A percentile compares a stretch with the other conserved stretches of the same genome.
Evolutionary conservation across 331 rosid genomes (phyloP).

Genomic region (Malus hybrid): DNA sequence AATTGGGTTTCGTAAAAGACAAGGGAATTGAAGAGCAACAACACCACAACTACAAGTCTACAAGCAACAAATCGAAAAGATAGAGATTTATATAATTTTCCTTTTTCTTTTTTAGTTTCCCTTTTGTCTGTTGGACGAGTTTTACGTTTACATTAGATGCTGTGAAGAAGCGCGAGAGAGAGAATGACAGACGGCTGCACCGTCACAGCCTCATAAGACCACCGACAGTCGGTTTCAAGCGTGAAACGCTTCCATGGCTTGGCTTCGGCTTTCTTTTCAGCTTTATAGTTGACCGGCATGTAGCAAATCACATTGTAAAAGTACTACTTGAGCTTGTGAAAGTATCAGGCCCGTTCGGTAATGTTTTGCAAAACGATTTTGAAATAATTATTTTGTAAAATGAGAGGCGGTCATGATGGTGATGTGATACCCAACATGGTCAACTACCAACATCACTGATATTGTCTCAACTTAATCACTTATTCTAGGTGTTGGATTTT

Average conservation of each 20-base stretch:
- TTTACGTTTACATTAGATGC: constrained; percentile 26
- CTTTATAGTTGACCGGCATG: not conserved
- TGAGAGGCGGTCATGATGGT: too few species aligned
- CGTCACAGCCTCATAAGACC: constrained; percentile 21
- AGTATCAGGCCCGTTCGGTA: too few species aligned
- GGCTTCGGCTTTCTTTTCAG: constrained; percentile 19
- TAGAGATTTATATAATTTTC: not conserved
- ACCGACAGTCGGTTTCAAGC: constrained; percentile 55
- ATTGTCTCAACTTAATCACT: too few species aligned
- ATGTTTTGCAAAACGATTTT: too few species aligned
- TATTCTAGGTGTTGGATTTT: too few species aligned
- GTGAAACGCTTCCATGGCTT: constrained; percentile 5
- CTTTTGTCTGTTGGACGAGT: constrained; percentile 1
- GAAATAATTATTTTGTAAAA: too few species aligned
- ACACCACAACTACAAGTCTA: not conserved
- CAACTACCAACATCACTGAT: too few species aligned
- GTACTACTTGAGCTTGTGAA: too few species aligned
- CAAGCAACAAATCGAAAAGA: constrained; percentile 7
- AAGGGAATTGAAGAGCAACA: constrained; percentile 31
- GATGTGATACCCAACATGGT: too few species aligned
- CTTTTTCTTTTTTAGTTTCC: not conserved
- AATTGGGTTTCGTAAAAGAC: constrained; percentile 33
- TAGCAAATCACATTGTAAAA: not conserved
- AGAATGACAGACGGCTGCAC: constrained; percentile 19
- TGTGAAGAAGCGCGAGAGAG: constrained; percentile 1